Percentiles rank a stretch among this genome's conserved stretches.
Conservation (phyloP, 2,329 filamentous ascomycete genomes). For the Talaromyces pinophilus region DNA sequence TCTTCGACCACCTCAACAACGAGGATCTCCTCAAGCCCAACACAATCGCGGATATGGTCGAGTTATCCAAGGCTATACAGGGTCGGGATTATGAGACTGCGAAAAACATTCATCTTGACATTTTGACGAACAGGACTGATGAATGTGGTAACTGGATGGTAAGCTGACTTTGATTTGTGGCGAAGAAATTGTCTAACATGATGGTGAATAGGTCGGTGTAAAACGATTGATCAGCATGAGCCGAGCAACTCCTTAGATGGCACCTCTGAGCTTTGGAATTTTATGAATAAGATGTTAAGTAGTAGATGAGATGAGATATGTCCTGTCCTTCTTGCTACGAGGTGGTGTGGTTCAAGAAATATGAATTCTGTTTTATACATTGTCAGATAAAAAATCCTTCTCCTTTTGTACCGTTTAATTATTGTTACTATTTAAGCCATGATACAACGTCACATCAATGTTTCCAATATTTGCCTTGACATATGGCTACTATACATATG, state of each 20-base stretch:
- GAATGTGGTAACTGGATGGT: conserved; percentile 89
- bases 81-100: conserved; percentile 69
- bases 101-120: conserved; percentile 69
- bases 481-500: background rate
- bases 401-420: conserved; percentile 11
- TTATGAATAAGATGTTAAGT: background rate
- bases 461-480: background rate
- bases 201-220: conserved; percentile 62
- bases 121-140: conserved; percentile 73
- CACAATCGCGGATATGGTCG: conserved; percentile 55
- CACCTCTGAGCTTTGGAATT: background rate
- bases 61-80: conserved; percentile 64
- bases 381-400: conserved; percentile 5
- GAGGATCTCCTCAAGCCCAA: conserved; percentile 82
- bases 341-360: conserved; percentile 8
- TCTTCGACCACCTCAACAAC: conserved; percentile 98
- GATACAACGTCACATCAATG: background rate
- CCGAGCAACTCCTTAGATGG: conserved; percentile 64
- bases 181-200: background rate
- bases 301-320: conserved; percentile 12
- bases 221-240: conserved; percentile 79
- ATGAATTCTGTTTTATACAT: conserved; percentile 7
- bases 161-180: conserved; percentile 40
- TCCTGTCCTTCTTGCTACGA: background rate
- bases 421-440: background rate